Conservation (phyloP, 2,329 filamentous ascomycete genomes). For the Acephala macrosclerotiorum region DNA sequence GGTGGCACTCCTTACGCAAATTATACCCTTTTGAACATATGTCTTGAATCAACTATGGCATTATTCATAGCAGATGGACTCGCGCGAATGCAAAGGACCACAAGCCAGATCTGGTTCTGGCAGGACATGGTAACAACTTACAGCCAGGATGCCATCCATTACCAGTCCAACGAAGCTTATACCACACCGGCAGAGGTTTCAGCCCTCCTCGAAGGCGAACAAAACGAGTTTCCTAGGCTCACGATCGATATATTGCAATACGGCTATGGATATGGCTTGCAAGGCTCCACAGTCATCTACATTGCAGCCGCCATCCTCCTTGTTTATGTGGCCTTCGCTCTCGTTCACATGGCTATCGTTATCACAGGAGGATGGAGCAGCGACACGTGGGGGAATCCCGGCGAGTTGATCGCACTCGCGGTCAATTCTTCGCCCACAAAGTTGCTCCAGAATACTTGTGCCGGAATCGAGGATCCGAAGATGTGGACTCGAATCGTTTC, state of each 20-base stretch:
- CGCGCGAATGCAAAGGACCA: background rate
- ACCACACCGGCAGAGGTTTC: background rate
- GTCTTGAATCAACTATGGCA: background rate
- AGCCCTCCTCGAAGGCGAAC: background rate
- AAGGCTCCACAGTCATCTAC: background rate
- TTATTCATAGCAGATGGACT: background rate
- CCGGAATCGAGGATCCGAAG: conserved; percentile 8
- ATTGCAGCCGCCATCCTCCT: background rate
- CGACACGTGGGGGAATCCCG: background rate
- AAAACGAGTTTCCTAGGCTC: background rate
- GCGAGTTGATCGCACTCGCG: conserved; percentile 1
- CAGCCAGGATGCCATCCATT: background rate
- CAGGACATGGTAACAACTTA: background rate
- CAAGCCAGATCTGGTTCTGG: background rate
- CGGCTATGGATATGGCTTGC: background rate
- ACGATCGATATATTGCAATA: background rate
- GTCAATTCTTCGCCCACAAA: conserved; percentile 3
- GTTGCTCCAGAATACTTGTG: conserved; percentile 13
- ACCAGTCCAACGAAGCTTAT: background rate
- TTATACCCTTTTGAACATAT: background rate
- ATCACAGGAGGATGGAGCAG: conserved; percentile 14
- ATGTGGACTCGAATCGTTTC: background rate
- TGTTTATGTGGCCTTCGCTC: background rate
- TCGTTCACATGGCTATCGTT: background rate
- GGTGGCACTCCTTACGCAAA: background rate